Evolutionary conservation across 306 rosid species (phyloP), one percentile per base, ranked within the genome.

Genomic region (Adenanthera pavonina): DNA sequence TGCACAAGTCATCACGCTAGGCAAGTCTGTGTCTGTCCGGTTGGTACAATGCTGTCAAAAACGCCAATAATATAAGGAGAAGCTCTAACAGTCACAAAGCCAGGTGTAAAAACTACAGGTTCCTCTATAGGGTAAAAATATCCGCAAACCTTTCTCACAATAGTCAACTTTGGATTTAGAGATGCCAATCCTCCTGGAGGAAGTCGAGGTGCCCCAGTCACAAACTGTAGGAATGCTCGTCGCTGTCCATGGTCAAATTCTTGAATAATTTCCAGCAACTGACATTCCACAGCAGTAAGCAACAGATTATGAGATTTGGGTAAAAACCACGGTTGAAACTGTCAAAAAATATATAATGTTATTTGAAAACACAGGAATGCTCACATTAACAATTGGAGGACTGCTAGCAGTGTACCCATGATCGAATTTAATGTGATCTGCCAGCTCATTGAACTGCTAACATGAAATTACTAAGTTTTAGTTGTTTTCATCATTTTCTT

Each of bases 1-100:
- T 76, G 99, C 99, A 74, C 99, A 96, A 6, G 99, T 94, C 99
- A 96, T 96, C 88, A 94, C 99, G 16, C 99, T 96, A 14, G 99
- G 99, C 72, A 96, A 87, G 85, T 96, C 99, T 47, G 88, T 35
- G 82, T 96, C 97, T 10, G 85, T 89, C 59, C 47, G 85, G 91
- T 87, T 85, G 88, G 82, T 86, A 72, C 91, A 96, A 47, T 89
- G 94, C 99, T 96, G 97, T 71, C 78, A 66, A 68, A 65, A 78
- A 74, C 36, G 82, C 74, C 5, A 54, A 46, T 67, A 36, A 12
- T 52, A 17, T 69, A 12, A 85, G 38, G 35, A 64, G n/a, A 46
- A 72, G 5, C 44, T 61, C 34, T 61, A 64, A 74, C 3, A 82
- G 82, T 64, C 49, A 76, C n/a, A 74, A 64, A 10, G 72, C 65